Percentiles rank a stretch among this genome's conserved stretches.
phyloP scores from a whole-genome alignment of 768 basidiomycete genomes.

The Xanthoconium stramineum region DNA sequence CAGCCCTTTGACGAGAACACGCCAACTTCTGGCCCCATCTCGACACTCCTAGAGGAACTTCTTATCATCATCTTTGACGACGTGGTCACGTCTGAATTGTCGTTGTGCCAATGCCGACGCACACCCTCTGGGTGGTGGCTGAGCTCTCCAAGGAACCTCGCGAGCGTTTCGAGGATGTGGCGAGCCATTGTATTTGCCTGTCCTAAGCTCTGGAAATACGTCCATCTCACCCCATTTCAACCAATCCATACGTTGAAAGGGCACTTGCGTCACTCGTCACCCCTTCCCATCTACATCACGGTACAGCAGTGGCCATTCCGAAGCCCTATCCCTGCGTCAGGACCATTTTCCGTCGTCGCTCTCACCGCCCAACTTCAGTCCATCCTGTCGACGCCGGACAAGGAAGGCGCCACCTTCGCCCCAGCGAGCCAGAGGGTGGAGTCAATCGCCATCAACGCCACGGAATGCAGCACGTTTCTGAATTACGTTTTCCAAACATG shows the following conservation, averaged over 20 bases:
- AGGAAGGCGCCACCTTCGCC: background rate
- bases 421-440: constrained; percentile 12
- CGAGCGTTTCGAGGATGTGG: constrained; percentile 17
- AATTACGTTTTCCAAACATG: constrained; percentile 20
- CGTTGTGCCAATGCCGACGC: background rate
- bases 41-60: constrained; percentile 16
- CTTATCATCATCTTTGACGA: constrained; percentile 20
- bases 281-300: constrained; percentile 10
- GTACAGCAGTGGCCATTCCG: constrained; percentile 23
- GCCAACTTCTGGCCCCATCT: constrained; percentile 3
- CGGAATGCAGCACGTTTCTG: constrained; percentile 12
- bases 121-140: background rate
- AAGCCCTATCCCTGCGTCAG: background rate
- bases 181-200: constrained; percentile 12
- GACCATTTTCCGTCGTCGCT: constrained; percentile 10
- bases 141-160: constrained; percentile 14
- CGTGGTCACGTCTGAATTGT: constrained; percentile 11
- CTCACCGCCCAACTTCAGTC: constrained; percentile 18
- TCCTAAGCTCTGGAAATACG: constrained; percentile 19
- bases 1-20: background rate
- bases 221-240: constrained; percentile 16
- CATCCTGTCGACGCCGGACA: constrained; percentile 5
- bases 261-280: constrained; percentile 15
- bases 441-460: constrained; percentile 17
- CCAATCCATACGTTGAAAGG: constrained; percentile 9